Percentiles rank a stretch among this genome's conserved stretches.
These are phyloP conservation scores for Fusarium camptoceras DNA, from an alignment of 2,329 filamentous ascomycete species.

Conservation along the genomic window DNA sequence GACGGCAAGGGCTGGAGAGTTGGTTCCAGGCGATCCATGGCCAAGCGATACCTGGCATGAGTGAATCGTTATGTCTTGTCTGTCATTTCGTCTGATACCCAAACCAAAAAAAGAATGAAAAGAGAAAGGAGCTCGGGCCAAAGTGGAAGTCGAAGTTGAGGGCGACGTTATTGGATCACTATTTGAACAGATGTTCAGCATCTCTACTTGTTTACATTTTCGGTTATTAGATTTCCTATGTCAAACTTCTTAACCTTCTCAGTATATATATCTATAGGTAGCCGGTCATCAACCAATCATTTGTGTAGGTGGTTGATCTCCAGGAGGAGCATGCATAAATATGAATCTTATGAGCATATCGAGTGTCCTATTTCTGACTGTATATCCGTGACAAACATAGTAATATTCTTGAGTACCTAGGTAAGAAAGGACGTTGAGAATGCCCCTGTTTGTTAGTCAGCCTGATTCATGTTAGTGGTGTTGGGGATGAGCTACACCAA, in stretches of 20 bases:
- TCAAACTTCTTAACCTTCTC: constrained; percentile 32
- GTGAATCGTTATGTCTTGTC: not conserved
- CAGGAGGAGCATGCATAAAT: constrained; percentile 22
- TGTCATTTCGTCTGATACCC: constrained; percentile 28
- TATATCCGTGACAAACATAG: not conserved
- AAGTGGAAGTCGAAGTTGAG: constrained; percentile 2
- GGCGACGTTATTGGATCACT: constrained; percentile 22
- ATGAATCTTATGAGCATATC: constrained; percentile 4
- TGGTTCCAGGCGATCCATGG: constrained; percentile 27
- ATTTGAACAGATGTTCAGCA: constrained; percentile 10
- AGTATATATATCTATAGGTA: constrained; percentile 29
- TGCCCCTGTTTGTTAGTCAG: constrained; percentile 30
- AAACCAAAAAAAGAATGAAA: not conserved
- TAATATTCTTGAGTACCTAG: not conserved
- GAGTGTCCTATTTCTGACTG: not conserved
- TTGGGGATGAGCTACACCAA: constrained; percentile 12
- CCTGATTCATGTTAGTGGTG: constrained; percentile 1
- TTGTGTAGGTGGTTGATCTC: constrained; percentile 1
- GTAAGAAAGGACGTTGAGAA: constrained; percentile 22
- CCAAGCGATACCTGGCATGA: constrained; percentile 37
- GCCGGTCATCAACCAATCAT: constrained; percentile 9
- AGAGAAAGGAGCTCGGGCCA: not conserved
- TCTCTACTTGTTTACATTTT: constrained; percentile 15
- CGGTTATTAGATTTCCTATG: constrained; percentile 24
- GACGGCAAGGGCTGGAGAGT: constrained; percentile 18